Evolutionary conservation across 352 stramenopile species (phyloP).

Genomic region (Lagenidium giganteum): DNA sequence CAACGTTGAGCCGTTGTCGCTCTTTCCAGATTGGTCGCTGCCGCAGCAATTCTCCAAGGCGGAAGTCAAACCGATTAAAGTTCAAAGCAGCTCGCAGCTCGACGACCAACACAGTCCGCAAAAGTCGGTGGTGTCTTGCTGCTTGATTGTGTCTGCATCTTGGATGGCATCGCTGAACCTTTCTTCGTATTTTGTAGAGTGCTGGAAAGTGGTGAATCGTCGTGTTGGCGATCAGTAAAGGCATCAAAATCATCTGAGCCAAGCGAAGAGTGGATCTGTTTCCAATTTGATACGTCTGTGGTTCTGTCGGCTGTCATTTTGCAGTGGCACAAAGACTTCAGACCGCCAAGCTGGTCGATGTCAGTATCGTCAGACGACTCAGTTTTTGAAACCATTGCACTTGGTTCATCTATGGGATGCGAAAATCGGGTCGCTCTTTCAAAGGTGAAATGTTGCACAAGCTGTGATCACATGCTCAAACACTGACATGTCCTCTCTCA

Average conservation of each 20-base stretch:
- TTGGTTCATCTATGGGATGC: no score
- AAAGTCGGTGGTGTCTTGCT: no score
- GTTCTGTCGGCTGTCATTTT: slow-evolving; percentile 41
- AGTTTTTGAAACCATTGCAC: slow-evolving; percentile 42
- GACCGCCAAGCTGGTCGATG: slow-evolving; percentile 35
- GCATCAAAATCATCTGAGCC: slow-evolving; percentile 13
- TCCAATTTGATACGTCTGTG: slow-evolving; percentile 41
- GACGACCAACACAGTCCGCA: slow-evolving; percentile 47
- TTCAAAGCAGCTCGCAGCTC: slow-evolving; percentile 52
- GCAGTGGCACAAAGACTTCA: slow-evolving; percentile 35
- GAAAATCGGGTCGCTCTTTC: no score
- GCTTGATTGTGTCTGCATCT: no score
- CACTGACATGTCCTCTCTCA: no score
- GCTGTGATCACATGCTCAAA: no score
- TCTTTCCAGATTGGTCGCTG: slow-evolving; percentile 81
- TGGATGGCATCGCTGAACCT: no score
- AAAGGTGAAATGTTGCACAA: no score
- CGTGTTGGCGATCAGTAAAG: slow-evolving; percentile 44
- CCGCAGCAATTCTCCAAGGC: slow-evolving; percentile 42
- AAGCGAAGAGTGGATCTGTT: slow-evolving; percentile 41
- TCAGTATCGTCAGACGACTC: slow-evolving; percentile 37
- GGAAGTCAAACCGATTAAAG: slow-evolving; percentile 31
- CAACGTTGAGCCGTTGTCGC: slow-evolving; percentile 53
- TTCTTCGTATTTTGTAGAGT: slow-evolving; percentile 18
- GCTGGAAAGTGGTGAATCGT: slow-evolving; percentile 23